Conservation (phyloP, 176 grass and related monocot species). For the Zea luxurians region DNA sequence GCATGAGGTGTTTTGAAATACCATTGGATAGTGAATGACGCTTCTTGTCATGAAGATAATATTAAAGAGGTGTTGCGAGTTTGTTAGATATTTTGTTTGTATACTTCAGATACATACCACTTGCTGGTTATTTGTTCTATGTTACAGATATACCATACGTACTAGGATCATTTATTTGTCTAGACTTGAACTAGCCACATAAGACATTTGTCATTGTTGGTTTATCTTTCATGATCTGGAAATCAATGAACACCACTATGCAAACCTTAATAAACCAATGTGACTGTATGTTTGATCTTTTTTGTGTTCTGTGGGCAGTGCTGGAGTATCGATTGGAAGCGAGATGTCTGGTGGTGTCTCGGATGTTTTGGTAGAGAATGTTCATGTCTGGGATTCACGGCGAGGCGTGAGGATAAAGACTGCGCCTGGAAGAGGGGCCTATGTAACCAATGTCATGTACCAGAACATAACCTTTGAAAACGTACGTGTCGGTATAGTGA, state of each 20-base stretch:
- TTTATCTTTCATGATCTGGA: conserved; percentile 14
- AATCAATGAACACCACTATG: neutral
- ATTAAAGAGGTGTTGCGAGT: neutral
- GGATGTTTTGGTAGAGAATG: conserved; percentile 65
- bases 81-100: neutral
- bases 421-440: conserved; percentile 80
- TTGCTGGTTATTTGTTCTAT: conserved; percentile 7
- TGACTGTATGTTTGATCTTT: conserved; percentile 29
- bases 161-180: neutral
- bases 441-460: conserved; percentile 60
- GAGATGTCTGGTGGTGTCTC: conserved; percentile 96
- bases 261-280: neutral
- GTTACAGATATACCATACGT: neutral
- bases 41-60: neutral
- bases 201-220: neutral
- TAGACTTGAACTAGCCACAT: neutral
- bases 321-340: conserved; percentile 80
- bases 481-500: conserved; percentile 79
- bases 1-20: conserved; percentile 6
- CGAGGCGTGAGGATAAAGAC: conserved; percentile 88
- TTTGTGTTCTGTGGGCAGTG: conserved; percentile 55
- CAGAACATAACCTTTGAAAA: conserved; percentile 66
- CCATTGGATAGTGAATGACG: neutral
- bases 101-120: neutral
- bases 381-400: conserved; percentile 68